These are phyloP conservation scores for Septoria petroselini DNA, from an alignment of 2,329 filamentous ascomycete species.

Conservation along the genomic window DNA sequence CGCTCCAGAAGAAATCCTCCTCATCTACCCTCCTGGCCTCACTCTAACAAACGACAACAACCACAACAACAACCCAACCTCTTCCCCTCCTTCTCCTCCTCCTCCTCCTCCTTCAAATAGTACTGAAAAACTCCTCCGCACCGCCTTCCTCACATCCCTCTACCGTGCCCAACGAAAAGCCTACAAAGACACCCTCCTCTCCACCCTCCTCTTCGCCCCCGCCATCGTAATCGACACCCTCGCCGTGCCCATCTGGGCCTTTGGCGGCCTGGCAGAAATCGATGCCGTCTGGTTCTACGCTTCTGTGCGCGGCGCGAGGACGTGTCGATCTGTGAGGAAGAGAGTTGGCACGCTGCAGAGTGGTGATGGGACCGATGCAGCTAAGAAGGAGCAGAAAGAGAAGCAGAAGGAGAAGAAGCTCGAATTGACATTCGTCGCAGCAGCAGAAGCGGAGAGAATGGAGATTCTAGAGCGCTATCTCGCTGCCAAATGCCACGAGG, in stretches of 20 bases:
- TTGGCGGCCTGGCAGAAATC: slow-evolving; percentile 40
- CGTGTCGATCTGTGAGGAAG: slow-evolving; percentile 42
- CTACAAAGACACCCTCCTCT: slow-evolving; percentile 43
- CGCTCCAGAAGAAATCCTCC: slow-evolving; percentile 42
- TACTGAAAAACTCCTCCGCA: slow-evolving; percentile 31
- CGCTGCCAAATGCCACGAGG: slow-evolving; percentile 40
- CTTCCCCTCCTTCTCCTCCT: no score
- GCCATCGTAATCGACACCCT: slow-evolving; percentile 38
- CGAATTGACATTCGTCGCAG: slow-evolving; percentile 39
- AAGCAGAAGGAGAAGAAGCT: slow-evolving; percentile 27
- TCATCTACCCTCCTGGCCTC: slow-evolving; percentile 40
- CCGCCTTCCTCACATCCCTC: slow-evolving; percentile 45
- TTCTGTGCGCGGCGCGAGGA: slow-evolving; percentile 48
- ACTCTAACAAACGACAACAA: slow-evolving; percentile 19
- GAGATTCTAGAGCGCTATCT: slow-evolving; percentile 42
- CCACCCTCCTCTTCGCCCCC: slow-evolving; percentile 44
- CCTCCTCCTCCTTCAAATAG: no score
- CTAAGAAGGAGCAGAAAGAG: no score
- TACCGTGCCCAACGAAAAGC: slow-evolving; percentile 44
- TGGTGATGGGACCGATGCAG: no score
- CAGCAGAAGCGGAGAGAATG: slow-evolving; percentile 38
- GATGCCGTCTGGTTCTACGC: slow-evolving; percentile 40
- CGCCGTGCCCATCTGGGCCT: slow-evolving; percentile 39
- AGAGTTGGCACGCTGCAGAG: no score
- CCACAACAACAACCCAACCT: slow-evolving; percentile 22